Conservation (phyloP, 371 early-diverging fungal genomes). For the Mucor sp. region DNA sequence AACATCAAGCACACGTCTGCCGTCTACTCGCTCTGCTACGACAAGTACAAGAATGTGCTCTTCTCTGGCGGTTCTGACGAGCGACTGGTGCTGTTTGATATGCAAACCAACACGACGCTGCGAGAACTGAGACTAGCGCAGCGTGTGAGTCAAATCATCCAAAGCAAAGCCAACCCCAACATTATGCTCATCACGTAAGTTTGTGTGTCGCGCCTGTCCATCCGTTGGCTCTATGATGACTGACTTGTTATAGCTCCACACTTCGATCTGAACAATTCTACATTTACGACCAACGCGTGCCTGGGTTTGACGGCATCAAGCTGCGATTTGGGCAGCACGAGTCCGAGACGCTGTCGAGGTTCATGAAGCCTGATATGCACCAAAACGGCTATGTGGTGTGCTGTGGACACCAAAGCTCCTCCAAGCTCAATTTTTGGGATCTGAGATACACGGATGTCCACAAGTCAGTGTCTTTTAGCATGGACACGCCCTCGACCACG, state of each 20-base stretch:
- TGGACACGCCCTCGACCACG: slow-evolving; percentile 16
- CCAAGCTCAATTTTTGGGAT: slow-evolving; percentile 47
- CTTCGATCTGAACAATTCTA: slow-evolving; percentile 30
- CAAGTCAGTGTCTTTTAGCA: slow-evolving; percentile 24
- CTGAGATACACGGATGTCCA: slow-evolving; percentile 31
- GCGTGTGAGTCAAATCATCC: slow-evolving; percentile 14
- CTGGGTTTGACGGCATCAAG: slow-evolving; percentile 18
- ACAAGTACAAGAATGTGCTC: slow-evolving; percentile 17
- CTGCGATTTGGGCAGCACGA: slow-evolving; percentile 37
- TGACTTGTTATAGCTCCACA: slow-evolving; percentile 15
- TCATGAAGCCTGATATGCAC: slow-evolving; percentile 42
- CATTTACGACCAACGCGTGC: slow-evolving; percentile 30
- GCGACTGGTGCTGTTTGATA: slow-evolving; percentile 26
- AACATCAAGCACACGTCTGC: slow-evolving; percentile 31
- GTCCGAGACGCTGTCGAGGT: slow-evolving; percentile 34
- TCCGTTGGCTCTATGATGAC: not conserved
- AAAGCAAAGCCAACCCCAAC: slow-evolving; percentile 17
- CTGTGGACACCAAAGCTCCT: slow-evolving; percentile 30
- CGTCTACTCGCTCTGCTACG: slow-evolving; percentile 27
- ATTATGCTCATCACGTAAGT: slow-evolving; percentile 19
- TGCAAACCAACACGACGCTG: slow-evolving; percentile 4
- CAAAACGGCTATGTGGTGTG: slow-evolving; percentile 40
- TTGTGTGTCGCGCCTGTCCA: not conserved
- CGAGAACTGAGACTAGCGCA: slow-evolving; percentile 5
- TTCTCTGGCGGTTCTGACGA: slow-evolving; percentile 39